These are phyloP conservation scores for Boletus rex-veris DNA, from an alignment of 768 basidiomycete genomes.

Conservation along the genomic window DNA sequence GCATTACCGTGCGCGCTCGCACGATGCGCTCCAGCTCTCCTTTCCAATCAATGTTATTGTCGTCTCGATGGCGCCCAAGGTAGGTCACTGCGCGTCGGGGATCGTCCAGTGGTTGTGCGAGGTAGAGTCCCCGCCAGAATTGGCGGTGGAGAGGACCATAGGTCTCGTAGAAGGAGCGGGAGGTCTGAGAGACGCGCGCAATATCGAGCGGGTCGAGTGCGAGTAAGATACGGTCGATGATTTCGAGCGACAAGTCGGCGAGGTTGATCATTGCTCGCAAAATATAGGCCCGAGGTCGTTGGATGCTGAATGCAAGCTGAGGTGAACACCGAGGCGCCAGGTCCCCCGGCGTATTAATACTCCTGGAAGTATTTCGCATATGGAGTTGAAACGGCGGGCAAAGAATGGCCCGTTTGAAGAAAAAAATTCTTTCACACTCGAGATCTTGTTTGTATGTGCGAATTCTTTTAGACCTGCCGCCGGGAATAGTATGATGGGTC, in stretches of 20 bases:
- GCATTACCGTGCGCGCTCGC: conserved; percentile 50
- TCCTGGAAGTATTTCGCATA: not conserved
- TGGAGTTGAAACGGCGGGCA: conserved; percentile 17
- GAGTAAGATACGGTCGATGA: conserved; percentile 56
- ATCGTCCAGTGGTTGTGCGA: conserved; percentile 61
- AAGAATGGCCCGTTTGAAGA: conserved; percentile 11
- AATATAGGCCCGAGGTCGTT: not conserved
- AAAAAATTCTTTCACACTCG: conserved; percentile 29
- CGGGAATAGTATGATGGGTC: conserved; percentile 2
- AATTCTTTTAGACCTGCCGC: not conserved
- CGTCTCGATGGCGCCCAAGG: conserved; percentile 23
- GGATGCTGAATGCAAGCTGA: not conserved
- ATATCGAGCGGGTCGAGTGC: conserved; percentile 61
- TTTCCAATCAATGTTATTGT: conserved; percentile 46
- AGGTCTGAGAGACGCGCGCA: conserved; percentile 50
- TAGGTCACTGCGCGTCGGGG: conserved; percentile 47
- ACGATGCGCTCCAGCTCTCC: conserved; percentile 50
- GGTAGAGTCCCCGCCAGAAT: conserved; percentile 67
- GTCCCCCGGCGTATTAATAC: conserved; percentile 8
- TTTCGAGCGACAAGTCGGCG: conserved; percentile 51
- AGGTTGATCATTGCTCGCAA: conserved; percentile 19
- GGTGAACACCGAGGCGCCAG: not conserved
- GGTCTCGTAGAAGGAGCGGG: conserved; percentile 37
- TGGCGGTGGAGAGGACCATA: conserved; percentile 41
- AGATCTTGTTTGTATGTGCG: not conserved